Conservation (phyloP, 202 grass and related monocot genomes). For the Cymbopogon flexuosus region DNA sequence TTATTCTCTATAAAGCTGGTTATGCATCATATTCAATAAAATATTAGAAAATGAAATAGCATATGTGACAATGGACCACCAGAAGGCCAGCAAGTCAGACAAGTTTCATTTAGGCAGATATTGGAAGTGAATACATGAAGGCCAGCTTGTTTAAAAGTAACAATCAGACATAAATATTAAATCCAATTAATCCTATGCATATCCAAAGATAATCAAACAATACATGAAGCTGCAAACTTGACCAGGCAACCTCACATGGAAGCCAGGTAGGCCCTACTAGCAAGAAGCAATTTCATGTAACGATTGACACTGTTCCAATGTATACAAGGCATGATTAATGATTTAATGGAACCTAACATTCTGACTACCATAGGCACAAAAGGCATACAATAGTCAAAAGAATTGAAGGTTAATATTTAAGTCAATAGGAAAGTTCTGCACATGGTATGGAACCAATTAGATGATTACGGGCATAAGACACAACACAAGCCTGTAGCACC, state of each 20-base stretch:
- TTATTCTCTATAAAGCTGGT: neutral
- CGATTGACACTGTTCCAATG: neutral
- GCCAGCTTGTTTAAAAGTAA: too few relatives aligned
- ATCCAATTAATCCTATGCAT: neutral
- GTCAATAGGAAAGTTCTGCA: neutral
- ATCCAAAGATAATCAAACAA: neutral
- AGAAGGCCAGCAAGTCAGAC: neutral
- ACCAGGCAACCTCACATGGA: neutral
- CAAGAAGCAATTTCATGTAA: neutral
- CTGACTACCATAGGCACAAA: neutral
- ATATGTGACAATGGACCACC: neutral
- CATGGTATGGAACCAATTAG: neutral
- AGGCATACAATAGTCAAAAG: neutral
- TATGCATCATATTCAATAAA: neutral
- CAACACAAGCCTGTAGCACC: neutral
- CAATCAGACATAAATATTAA: neutral
- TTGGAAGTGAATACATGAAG: too few relatives aligned
- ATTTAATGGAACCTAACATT: neutral
- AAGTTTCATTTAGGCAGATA: neutral
- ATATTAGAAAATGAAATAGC: slow-evolving; percentile 2
- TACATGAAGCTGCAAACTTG: neutral
- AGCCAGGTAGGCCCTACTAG: neutral
- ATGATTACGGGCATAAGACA: neutral
- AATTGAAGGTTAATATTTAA: neutral
- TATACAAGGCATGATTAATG: neutral